Conservation (phyloP, 495 filamentous ascomycete genomes). For the Rostrohypoxylon terebratum region DNA sequence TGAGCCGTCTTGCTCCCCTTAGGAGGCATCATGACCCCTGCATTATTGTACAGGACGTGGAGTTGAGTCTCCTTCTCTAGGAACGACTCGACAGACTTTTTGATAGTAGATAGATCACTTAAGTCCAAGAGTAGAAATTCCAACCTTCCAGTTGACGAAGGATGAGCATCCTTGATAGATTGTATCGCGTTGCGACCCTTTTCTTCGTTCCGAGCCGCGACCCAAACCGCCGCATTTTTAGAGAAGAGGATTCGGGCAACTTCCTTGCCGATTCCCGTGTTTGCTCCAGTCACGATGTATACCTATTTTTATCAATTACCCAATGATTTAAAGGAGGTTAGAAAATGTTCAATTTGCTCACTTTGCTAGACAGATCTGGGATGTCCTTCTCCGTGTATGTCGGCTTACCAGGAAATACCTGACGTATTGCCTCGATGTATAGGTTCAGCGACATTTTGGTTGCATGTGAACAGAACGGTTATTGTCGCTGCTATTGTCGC, state of each 20-base stretch:
- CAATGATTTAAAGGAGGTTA: background rate
- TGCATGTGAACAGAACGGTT: background rate
- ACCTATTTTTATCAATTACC: background rate
- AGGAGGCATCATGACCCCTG: constrained; percentile 46
- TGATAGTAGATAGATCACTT: constrained; percentile 45
- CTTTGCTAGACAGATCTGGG: constrained; percentile 41
- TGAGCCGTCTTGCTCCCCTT: constrained; percentile 49
- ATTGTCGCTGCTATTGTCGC: background rate
- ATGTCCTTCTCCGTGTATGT: constrained; percentile 51
- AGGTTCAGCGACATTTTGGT: constrained; percentile 14
- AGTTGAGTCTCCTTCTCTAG: constrained; percentile 38
- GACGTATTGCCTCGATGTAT: constrained; percentile 27
- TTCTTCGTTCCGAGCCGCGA: constrained; percentile 61
- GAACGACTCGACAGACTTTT: constrained; percentile 40
- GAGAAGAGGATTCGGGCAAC: constrained; percentile 59
- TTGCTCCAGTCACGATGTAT: constrained; percentile 64
- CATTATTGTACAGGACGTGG: constrained; percentile 52
- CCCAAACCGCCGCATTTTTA: constrained; percentile 63
- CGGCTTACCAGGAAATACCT: constrained; percentile 42
- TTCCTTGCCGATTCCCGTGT: constrained; percentile 62
- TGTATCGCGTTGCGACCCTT: constrained; percentile 50
- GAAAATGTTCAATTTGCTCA: constrained; percentile 18
- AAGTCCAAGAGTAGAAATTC: constrained; percentile 49
- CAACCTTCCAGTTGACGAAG: constrained; percentile 46
- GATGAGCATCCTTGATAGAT: constrained; percentile 42